Conservation (phyloP, 805 yeast species). For the Candida gorgasii region DNA sequence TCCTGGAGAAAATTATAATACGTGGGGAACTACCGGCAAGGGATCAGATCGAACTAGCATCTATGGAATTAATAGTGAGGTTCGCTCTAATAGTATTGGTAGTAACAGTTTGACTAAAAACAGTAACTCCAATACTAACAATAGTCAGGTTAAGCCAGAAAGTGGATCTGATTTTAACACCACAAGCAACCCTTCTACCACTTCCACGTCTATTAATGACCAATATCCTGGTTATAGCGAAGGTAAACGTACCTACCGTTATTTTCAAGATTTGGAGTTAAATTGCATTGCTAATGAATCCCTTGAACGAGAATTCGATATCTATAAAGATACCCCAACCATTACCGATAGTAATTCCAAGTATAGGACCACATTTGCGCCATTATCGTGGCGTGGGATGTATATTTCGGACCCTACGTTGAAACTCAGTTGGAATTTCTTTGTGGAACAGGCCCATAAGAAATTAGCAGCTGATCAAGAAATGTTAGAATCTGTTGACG, state of each 20-base stretch:
- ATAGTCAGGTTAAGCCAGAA: too few species aligned
- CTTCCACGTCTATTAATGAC: too few species aligned
- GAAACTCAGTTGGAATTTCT: conserved; percentile 1
- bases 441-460: not conserved
- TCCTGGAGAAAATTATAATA: too few species aligned
- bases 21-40: not conserved
- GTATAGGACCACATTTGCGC: conserved; percentile 47
- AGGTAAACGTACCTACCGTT: too few species aligned
- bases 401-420: conserved; percentile 46
- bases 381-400: conserved; percentile 49
- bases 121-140: conserved; percentile 18
- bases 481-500: not conserved
- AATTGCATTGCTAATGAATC: conserved; percentile 2
- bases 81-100: not conserved
- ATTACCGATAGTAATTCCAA: conserved; percentile 38
- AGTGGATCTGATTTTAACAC: too few species aligned
- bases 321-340: conserved; percentile 45
- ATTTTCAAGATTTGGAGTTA: conserved; percentile 19
- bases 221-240: too few species aligned
- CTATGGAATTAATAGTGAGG: not conserved
- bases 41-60: not conserved
- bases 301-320: conserved; percentile 36
- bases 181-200: too few species aligned
- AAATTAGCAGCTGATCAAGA: not conserved
- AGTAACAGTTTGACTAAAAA: not conserved